Conservation (phyloP, 164 flowering plant species). For the Magnolia sinica region DNA sequence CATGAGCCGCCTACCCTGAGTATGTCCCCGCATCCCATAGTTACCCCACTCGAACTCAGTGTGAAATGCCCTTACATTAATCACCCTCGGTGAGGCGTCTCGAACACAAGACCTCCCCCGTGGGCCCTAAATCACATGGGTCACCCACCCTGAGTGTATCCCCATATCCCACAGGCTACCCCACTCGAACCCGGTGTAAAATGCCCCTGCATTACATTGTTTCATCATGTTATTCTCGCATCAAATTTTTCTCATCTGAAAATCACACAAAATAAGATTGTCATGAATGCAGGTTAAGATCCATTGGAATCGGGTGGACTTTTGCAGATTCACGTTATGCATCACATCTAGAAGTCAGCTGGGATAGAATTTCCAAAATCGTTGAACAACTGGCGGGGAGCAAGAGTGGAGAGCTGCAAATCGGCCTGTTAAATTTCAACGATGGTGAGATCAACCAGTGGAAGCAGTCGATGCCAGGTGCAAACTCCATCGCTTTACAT, state of each 20-base stretch:
- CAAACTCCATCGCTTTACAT: slow-evolving; percentile 29
- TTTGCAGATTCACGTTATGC: slow-evolving; percentile 38
- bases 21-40: too few relatives aligned
- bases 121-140: too few relatives aligned
- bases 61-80: too few relatives aligned
- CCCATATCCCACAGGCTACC: too few relatives aligned
- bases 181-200: too few relatives aligned
- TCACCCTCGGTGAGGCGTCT: too few relatives aligned
- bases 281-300: slow-evolving; percentile 34
- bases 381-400: slow-evolving; percentile 19
- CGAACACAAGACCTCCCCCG: too few relatives aligned
- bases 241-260: not conserved
- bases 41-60: too few relatives aligned
- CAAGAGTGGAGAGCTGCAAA: slow-evolving; percentile 16
- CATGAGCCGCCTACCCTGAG: too few relatives aligned
- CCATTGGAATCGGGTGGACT: slow-evolving; percentile 30
- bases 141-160: too few relatives aligned
- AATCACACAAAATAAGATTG: not conserved
- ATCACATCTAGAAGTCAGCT: slow-evolving; percentile 34
- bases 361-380: slow-evolving; percentile 33
- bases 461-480: slow-evolving; percentile 25
- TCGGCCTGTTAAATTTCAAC: slow-evolving; percentile 53
- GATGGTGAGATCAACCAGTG: slow-evolving; percentile 35
- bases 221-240: too few relatives aligned
- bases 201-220: too few relatives aligned